These are phyloP conservation scores for Hypoxylon sp. DNA, from an alignment of 2,329 filamentous ascomycete species.

Conservation along the genomic window DNA sequence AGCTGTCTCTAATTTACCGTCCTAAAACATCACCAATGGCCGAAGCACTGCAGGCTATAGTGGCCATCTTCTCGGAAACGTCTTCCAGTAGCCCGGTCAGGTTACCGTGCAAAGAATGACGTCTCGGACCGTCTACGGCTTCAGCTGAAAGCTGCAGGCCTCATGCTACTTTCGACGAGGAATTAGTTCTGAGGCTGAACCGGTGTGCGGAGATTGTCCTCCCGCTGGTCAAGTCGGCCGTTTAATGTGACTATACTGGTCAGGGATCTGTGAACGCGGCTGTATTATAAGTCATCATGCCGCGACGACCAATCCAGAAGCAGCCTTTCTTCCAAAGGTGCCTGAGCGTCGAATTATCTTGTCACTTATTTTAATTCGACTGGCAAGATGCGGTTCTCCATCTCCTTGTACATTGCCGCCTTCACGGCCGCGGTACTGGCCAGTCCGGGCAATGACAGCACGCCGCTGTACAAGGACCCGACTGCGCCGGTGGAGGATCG, in stretches of 20 bases:
- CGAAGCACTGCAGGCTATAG: slow-evolving; percentile 1
- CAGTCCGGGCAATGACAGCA: slow-evolving; percentile 24
- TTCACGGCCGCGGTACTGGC: slow-evolving; percentile 31
- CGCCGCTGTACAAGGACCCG: slow-evolving; percentile 69
- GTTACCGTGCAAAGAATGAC: not conserved
- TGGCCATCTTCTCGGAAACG: slow-evolving; percentile 3
- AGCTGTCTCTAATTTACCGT: slow-evolving; percentile 22
- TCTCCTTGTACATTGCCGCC: slow-evolving; percentile 24
- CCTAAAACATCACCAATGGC: not conserved
- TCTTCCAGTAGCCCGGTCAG: slow-evolving; percentile 8
- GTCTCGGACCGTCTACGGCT: not conserved
- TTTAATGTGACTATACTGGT: slow-evolving; percentile 19
- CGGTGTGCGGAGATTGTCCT: slow-evolving; percentile 26
- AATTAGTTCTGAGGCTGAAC: not conserved
- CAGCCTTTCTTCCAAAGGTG: not conserved
- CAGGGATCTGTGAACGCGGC: slow-evolving; percentile 11
- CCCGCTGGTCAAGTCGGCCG: slow-evolving; percentile 16
- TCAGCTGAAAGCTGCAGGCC: not conserved
- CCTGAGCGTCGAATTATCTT: slow-evolving; percentile 3
- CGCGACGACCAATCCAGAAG: not conserved
- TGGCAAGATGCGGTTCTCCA: slow-evolving; percentile 35
- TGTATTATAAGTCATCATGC: slow-evolving; percentile 15
- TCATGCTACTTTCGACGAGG: not conserved
- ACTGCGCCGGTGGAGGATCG: slow-evolving; percentile 68
- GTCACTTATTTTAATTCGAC: not conserved